Evolutionary conservation across 345 rosid species (phyloP).

Genomic region (Linum trigynum): DNA sequence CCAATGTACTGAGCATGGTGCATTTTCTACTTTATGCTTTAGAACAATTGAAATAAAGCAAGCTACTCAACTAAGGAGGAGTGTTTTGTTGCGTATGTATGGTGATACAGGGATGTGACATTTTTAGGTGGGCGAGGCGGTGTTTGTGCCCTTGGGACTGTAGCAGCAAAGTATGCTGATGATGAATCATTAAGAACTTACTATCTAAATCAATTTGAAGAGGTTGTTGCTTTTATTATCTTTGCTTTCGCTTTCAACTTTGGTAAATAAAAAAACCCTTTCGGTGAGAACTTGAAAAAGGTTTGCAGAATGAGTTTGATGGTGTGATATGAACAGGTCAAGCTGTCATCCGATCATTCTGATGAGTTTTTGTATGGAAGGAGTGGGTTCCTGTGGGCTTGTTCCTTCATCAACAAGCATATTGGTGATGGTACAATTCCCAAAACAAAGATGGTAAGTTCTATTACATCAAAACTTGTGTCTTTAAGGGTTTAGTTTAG

Average conservation of each 20-base stretch:
- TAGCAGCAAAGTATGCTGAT: constrained; percentile 19
- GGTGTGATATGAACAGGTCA: constrained; percentile 12
- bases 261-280: not conserved
- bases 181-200: constrained; percentile 18
- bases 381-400: constrained; percentile 25
- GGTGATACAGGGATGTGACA: constrained; percentile 17
- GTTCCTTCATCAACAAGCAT: constrained; percentile 23
- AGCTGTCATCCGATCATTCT: constrained; percentile 12
- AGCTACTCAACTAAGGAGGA: not conserved
- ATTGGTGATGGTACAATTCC: constrained; percentile 15
- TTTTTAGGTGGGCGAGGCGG: constrained; percentile 21
- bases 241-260: not conserved
- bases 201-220: constrained; percentile 18
- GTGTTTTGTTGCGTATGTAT: not conserved
- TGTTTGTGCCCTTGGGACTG: constrained; percentile 26
- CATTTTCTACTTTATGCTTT: no score
- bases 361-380: constrained; percentile 24
- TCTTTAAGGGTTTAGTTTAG: not conserved
- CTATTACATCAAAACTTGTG: not conserved
- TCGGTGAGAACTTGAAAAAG: not conserved
- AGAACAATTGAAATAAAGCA: not conserved
- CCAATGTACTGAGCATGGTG: no score
- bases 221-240: constrained; percentile 6
- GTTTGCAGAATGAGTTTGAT: not conserved
- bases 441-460: constrained; percentile 18